These are phyloP conservation scores for Cercospora sp. DNA, from an alignment of 2,329 filamentous ascomycete genomes.

Conservation along the genomic window DNA sequence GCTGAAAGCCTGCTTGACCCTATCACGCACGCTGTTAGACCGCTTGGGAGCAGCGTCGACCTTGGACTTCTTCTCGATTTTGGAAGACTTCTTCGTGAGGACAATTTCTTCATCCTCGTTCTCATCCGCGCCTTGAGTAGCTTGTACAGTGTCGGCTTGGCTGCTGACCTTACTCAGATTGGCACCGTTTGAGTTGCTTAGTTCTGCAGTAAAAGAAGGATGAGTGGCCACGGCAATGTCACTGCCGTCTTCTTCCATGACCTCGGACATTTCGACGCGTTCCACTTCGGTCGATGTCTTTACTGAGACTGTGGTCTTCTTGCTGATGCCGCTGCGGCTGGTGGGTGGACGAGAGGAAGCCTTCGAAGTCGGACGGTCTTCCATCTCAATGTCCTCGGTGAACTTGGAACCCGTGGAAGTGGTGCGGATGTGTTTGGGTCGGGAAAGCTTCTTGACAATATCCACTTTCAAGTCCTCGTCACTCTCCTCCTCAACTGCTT, in stretches of 20 bases:
- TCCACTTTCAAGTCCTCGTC: constrained; percentile 19
- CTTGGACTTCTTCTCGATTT: constrained; percentile 9
- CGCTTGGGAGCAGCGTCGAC: constrained; percentile 6
- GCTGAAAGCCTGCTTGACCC: constrained; percentile 17
- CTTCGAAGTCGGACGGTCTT: constrained; percentile 19
- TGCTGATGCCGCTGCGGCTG: constrained; percentile 16
- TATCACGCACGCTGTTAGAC: constrained; percentile 19
- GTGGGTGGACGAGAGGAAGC: constrained; percentile 14
- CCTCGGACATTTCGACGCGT: constrained; percentile 16
- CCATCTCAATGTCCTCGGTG: constrained; percentile 24
- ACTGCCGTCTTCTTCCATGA: constrained; percentile 10
- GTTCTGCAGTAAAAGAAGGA: constrained; percentile 7
- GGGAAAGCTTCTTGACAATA: constrained; percentile 17
- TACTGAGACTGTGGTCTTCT: constrained; percentile 24
- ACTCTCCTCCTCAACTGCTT: constrained; percentile 17
- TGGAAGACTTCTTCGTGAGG: not conserved
- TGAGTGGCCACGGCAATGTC: constrained; percentile 11
- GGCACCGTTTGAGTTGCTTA: constrained; percentile 13
- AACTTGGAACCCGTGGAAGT: constrained; percentile 29
- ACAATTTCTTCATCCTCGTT: constrained; percentile 1
- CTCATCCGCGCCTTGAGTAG: not conserved
- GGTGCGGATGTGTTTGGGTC: constrained; percentile 17
- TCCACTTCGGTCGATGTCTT: constrained; percentile 21
- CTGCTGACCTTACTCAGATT: constrained; percentile 16
- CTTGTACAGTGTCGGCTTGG: not conserved